A percentile compares a stretch with the other conserved stretches of the same genome.
These are phyloP conservation scores for Camellia japonica DNA, from an alignment of 148 eudicot species.

Conservation along the genomic window DNA sequence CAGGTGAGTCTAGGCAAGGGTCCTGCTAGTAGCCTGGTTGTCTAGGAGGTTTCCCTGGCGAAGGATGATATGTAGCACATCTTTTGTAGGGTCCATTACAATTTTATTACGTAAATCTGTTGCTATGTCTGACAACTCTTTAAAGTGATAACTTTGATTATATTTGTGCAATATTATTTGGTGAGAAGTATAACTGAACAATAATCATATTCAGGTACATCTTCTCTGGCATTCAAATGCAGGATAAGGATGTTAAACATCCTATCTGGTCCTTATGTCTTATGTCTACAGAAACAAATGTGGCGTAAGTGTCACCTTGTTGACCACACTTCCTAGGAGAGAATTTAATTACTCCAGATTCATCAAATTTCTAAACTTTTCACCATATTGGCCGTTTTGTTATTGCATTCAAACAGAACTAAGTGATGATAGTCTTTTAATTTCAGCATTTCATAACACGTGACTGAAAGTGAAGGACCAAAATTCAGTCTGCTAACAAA, in stretches of 20 bases:
- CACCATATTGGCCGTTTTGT: background rate
- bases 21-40: background rate
- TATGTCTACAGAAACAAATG: too few relatives aligned
- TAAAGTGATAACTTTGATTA: background rate
- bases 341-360: background rate
- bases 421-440: background rate
- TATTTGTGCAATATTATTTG: background rate
- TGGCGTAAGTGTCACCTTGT: too few relatives aligned
- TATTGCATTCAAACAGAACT: background rate
- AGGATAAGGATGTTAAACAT: too few relatives aligned
- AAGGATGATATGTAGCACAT: background rate
- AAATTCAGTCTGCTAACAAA: too few relatives aligned
- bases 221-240: background rate
- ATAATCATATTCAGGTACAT: background rate
- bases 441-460: too few relatives aligned
- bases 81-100: background rate
- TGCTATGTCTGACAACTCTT: constrained; percentile 6
- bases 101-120: constrained; percentile 6
- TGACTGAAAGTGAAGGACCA: too few relatives aligned
- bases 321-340: too few relatives aligned
- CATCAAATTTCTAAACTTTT: background rate
- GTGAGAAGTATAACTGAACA: background rate
- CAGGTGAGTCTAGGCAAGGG: background rate
- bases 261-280: too few relatives aligned
- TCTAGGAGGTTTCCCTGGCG: background rate